Evolutionary conservation across 2,329 filamentous ascomycete genomes (phyloP).

Genomic region (Proliferodiscus dingleyae): DNA sequence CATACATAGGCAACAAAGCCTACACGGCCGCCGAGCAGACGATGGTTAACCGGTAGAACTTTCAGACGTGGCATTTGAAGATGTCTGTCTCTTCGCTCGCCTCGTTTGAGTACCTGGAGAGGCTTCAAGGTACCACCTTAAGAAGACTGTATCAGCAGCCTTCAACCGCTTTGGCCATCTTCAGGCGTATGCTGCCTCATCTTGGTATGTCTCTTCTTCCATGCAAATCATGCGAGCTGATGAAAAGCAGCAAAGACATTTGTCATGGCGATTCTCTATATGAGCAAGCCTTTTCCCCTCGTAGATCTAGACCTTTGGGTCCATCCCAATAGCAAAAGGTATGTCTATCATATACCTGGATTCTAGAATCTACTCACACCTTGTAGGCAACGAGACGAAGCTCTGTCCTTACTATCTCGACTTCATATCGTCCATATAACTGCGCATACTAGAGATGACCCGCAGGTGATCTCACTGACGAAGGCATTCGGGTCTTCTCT

Average conservation of each 20-base stretch:
- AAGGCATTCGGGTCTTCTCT: slow-evolving; percentile 79
- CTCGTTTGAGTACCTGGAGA: slow-evolving; percentile 87
- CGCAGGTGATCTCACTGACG: slow-evolving; percentile 70
- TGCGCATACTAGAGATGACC: slow-evolving; percentile 53
- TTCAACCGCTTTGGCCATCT: slow-evolving; percentile 90
- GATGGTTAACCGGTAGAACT: slow-evolving; percentile 22
- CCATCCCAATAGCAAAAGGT: slow-evolving; percentile 59
- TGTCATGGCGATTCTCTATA: slow-evolving; percentile 92
- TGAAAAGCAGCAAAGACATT: slow-evolving; percentile 72
- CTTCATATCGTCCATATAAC: slow-evolving; percentile 80
- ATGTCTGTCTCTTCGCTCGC: slow-evolving; percentile 47
- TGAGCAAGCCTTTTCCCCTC: slow-evolving; percentile 74
- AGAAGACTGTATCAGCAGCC: slow-evolving; percentile 91
- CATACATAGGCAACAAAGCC: no score
- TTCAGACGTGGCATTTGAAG: slow-evolving; percentile 14
- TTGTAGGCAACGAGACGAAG: slow-evolving; percentile 72
- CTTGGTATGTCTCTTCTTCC: slow-evolving; percentile 54
- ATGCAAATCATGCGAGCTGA: slow-evolving; percentile 15
- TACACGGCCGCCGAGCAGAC: no score
- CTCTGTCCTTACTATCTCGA: slow-evolving; percentile 72
- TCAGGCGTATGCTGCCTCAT: slow-evolving; percentile 93
- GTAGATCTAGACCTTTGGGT: slow-evolving; percentile 83
- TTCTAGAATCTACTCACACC: slow-evolving; percentile 9
- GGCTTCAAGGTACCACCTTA: slow-evolving; percentile 84
- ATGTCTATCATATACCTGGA: slow-evolving; percentile 20